Evolutionary conservation across 805 yeast species (phyloP).

Genomic region (Wickerhamiella lipophila): DNA sequence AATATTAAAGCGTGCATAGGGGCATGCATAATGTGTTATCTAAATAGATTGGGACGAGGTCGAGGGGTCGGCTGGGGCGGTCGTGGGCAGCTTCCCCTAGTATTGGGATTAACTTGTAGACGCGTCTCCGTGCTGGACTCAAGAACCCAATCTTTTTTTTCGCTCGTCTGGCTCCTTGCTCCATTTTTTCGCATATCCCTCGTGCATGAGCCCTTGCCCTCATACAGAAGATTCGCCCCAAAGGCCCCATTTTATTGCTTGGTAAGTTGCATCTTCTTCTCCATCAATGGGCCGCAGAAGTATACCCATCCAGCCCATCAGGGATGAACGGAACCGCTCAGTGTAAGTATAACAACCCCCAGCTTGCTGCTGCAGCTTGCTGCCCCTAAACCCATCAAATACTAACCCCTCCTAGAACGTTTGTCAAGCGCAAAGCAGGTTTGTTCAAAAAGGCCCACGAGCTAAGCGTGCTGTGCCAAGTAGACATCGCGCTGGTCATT

Average conservation of each 20-base stretch:
- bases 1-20: background rate
- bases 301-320: constrained; percentile 80
- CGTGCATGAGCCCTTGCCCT: constrained; percentile 1
- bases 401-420: too few relatives aligned
- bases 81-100: background rate
- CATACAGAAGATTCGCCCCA: background rate
- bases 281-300: constrained; percentile 85
- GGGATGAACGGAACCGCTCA: constrained; percentile 67
- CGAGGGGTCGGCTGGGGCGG: background rate
- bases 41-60: background rate
- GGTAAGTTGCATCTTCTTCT: constrained; percentile 5
- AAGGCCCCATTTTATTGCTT: constrained; percentile 5
- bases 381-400: too few relatives aligned
- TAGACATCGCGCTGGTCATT: constrained; percentile 82
- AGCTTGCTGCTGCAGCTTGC: too few relatives aligned
- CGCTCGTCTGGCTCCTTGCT: background rate
- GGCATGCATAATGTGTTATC: background rate
- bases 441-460: constrained; percentile 72
- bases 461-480: constrained; percentile 80
- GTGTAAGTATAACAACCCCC: constrained; percentile 24
- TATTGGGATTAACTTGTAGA: too few relatives aligned
- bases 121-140: too few relatives aligned
- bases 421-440: constrained; percentile 89
- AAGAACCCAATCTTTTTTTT: background rate
- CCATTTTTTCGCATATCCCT: background rate